Base-by-base conservation (phyloP, 2,329 filamentous ascomycete species). In the Cladosporium sp. region DNA sequence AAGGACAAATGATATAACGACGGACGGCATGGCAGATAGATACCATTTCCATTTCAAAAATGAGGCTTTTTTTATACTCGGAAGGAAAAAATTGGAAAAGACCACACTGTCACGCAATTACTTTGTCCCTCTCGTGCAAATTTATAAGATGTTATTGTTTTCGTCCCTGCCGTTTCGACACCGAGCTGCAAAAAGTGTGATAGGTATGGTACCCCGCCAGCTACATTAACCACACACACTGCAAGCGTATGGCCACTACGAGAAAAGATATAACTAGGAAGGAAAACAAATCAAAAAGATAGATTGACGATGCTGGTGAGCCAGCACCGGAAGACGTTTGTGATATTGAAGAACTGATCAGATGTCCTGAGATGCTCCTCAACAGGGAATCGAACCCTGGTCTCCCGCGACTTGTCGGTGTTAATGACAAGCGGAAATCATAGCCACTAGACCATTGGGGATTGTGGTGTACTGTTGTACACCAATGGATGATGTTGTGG, bases 361-460 rank as follows among this genome's bases (percentile, higher is more conserved):
- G 21, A 21, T 46, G 25, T 62, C 48, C 21, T 56, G 60, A 63
- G 49, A 56, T 63, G 36, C 60, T 63, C 60, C 60, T 53, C 60
- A 56, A 63, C 60, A 63, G 60, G 60, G 60, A 63, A 63, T 63
- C 60, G 60, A 63, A 63, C 60, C 60, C 60, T 63, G 60, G 60
- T 63, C 60, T 63, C 60, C 60, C 60, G 60, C 60, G 60, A 36
- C 60, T 63, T 63, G 49, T 63, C 60, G 36, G 34, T 26, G 34
- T 43, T 3, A 62, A 68, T 75, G 73, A 75, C 73, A 75, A 75
- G 73, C 73, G 73, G 73, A 75, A 75, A 75, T 75, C 73, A 75
- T 75, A 68, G 70, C 73, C 73, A 75, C 73, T 75, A 75, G 73
- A 75, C 73, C n/a, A n/a, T n/a, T n/a, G n/a, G n/a, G n/a, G n/a